These are phyloP conservation scores for Arabis alpina DNA, from an alignment of 345 rosid species.

Conservation along the genomic window DNA sequence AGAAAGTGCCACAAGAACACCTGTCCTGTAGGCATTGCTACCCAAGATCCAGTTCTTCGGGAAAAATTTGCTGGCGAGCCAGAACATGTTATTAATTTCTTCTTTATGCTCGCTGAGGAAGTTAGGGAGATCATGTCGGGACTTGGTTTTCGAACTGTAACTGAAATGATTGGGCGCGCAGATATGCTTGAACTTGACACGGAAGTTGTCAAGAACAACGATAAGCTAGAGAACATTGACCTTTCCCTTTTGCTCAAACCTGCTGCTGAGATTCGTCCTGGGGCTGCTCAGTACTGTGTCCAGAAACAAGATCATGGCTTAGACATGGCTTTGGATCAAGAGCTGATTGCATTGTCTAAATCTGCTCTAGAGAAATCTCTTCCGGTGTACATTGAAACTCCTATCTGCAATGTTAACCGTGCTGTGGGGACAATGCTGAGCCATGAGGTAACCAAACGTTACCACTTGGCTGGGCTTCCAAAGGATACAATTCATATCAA, in stretches of 20 bases:
- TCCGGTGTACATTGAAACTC: slow-evolving; percentile 82
- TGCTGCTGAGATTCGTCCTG: slow-evolving; percentile 95
- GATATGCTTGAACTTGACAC: slow-evolving; percentile 98
- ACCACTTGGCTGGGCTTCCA: slow-evolving; percentile 83
- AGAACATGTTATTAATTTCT: slow-evolving; percentile 95
- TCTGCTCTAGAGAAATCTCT: slow-evolving; percentile 82
- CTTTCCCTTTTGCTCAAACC: slow-evolving; percentile 85
- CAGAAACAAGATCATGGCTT: slow-evolving; percentile 96
- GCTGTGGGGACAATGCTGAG: slow-evolving; percentile 99
- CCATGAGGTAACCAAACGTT: slow-evolving; percentile 95
- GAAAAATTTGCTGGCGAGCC: slow-evolving; percentile 99
- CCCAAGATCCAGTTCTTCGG: slow-evolving; percentile 98
- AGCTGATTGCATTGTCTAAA: slow-evolving; percentile 65
- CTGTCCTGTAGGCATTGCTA: slow-evolving; percentile 99
- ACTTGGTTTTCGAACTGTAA: slow-evolving; percentile 81
- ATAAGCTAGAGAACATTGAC: slow-evolving; percentile 88
- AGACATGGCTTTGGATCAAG: slow-evolving; percentile 91
- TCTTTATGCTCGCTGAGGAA: slow-evolving; percentile 99
- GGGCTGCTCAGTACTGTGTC: slow-evolving; percentile 88
- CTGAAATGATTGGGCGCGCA: slow-evolving; percentile 98
- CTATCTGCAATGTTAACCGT: slow-evolving; percentile 89
- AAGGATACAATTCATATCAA: slow-evolving; percentile 85
- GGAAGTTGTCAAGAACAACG: slow-evolving; percentile 76
- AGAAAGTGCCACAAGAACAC: slow-evolving; percentile 99
- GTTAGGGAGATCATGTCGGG: slow-evolving; percentile 94